Evolutionary conservation across 352 stramenopile species (phyloP).

Genomic region (Globisporangium echinulatum): DNA sequence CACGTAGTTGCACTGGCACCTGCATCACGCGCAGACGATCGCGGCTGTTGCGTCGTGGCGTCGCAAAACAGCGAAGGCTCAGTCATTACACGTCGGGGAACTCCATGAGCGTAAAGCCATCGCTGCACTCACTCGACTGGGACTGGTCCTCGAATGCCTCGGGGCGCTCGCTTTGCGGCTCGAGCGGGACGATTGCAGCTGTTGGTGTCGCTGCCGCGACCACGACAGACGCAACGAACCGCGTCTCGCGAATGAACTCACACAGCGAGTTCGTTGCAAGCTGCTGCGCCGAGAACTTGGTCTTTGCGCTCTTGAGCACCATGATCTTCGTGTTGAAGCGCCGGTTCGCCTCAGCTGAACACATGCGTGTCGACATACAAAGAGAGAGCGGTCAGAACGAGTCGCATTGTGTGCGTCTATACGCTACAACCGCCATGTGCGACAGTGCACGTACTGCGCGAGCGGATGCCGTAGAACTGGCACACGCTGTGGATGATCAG

Average conservation of each 20-base stretch:
- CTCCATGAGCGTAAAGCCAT: conserved; percentile 71
- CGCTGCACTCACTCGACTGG: conserved; percentile 79
- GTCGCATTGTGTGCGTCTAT: no score
- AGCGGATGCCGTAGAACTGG: conserved; percentile 84
- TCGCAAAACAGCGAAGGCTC: conserved; percentile 1
- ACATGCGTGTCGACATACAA: background rate
- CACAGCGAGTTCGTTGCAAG: conserved; percentile 57
- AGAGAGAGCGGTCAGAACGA: no score
- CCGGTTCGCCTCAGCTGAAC: conserved; percentile 53
- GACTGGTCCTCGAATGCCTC: conserved; percentile 43
- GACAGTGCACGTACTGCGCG: conserved; percentile 58
- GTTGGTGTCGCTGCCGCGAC: conserved; percentile 3
- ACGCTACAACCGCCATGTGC: no score
- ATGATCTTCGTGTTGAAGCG: conserved; percentile 79
- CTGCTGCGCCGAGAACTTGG: conserved; percentile 39
- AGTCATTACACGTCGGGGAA: conserved; percentile 49
- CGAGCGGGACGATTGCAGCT: background rate
- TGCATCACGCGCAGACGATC: background rate
- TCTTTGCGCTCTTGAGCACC: conserved; percentile 60
- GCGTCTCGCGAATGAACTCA: conserved; percentile 74
- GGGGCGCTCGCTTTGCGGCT: conserved; percentile 12
- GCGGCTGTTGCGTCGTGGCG: background rate
- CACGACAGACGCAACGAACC: conserved; percentile 15
- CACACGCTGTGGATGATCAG: conserved; percentile 84
- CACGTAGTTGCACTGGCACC: no score